A percentile compares a stretch with the other conserved stretches of the same genome.
phyloP scores from a whole-genome alignment of 2,329 filamentous ascomycete genomes.

The Fusarium sp. region DNA sequence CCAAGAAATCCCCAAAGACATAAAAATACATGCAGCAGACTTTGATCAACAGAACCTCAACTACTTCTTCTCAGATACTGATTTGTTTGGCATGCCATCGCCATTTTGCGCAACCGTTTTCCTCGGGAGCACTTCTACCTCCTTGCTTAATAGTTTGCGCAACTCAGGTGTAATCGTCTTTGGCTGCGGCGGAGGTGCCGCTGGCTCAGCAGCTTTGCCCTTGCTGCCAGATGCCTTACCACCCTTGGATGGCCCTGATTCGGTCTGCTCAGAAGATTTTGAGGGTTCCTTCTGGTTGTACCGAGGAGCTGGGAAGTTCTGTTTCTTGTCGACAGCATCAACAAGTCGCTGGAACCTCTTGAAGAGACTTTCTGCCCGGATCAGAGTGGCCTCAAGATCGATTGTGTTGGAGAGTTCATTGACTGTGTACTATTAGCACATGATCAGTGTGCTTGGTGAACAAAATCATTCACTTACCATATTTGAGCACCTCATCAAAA shows the following conservation, averaged over 20 bases:
- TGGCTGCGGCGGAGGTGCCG: conserved; percentile 45
- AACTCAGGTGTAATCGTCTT: conserved; percentile 67
- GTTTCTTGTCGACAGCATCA: conserved; percentile 91
- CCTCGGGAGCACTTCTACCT: conserved; percentile 56
- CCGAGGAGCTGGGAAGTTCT: conserved; percentile 75
- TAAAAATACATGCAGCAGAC: conserved; percentile 20
- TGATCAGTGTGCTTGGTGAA: not conserved
- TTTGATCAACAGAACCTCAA: not conserved
- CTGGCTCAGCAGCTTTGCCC: conserved; percentile 51
- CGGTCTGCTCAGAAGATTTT: conserved; percentile 20
- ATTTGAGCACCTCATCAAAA: conserved; percentile 98
- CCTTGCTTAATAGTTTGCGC: conserved; percentile 60
- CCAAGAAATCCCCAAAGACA: not conserved
- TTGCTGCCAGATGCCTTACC: conserved; percentile 42
- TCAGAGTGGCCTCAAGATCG: conserved; percentile 85
- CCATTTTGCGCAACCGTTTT: conserved; percentile 48
- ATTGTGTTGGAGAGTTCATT: conserved; percentile 96
- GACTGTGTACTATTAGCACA: conserved; percentile 61
- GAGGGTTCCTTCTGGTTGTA: conserved; percentile 27
- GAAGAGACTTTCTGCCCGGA: conserved; percentile 89
- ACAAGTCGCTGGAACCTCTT: conserved; percentile 87
- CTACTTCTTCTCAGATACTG: not conserved
- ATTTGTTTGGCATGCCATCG: conserved; percentile 49
- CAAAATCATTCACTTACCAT: conserved; percentile 69
- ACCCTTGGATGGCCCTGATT: conserved; percentile 14